These are phyloP conservation scores for Austroboletus niveus DNA, from an alignment of 1,284 basidiomycete genomes.

Conservation along the genomic window DNA sequence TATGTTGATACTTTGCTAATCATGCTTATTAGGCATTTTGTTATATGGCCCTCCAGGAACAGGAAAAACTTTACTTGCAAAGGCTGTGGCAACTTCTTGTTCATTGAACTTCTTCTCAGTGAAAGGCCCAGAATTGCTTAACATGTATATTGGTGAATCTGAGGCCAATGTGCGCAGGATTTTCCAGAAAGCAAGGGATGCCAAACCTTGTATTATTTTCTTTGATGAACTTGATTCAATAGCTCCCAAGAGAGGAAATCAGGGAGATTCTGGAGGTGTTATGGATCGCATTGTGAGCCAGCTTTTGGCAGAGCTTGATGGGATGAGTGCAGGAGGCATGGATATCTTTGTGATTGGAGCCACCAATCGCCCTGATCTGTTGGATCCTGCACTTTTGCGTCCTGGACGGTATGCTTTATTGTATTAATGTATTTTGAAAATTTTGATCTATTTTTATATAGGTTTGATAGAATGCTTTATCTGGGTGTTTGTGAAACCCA, in stretches of 20 bases:
- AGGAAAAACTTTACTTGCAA: slow-evolving; percentile 29
- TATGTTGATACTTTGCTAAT: not conserved
- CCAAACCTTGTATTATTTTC: slow-evolving; percentile 91
- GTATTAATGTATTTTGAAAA: not conserved
- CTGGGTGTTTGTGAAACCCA: slow-evolving; percentile 91
- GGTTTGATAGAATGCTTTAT: slow-evolving; percentile 98
- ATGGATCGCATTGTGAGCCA: slow-evolving; percentile 99
- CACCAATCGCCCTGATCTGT: slow-evolving; percentile 93
- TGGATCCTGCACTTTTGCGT: slow-evolving; percentile 90
- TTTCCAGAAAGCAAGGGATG: slow-evolving; percentile 90
- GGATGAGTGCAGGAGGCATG: slow-evolving; percentile 66
- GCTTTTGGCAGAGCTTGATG: slow-evolving; percentile 93
- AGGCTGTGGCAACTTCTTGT: slow-evolving; percentile 91
- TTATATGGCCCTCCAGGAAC: too few relatives aligned
- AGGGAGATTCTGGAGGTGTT: slow-evolving; percentile 94
- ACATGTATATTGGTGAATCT: slow-evolving; percentile 99
- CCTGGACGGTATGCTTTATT: slow-evolving; percentile 71
- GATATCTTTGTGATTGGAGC: slow-evolving; percentile 97
- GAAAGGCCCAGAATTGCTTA: slow-evolving; percentile 94
- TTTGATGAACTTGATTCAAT: slow-evolving; percentile 98
- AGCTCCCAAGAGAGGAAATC: slow-evolving; percentile 93
- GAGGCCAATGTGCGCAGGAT: slow-evolving; percentile 94
- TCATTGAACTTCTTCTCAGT: slow-evolving; percentile 95
- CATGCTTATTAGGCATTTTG: not conserved
- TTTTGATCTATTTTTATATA: slow-evolving; percentile 29